These are phyloP conservation scores for Trichomonas gallinae DNA, from an alignment of 208 protist species.

Conservation along the genomic window DNA sequence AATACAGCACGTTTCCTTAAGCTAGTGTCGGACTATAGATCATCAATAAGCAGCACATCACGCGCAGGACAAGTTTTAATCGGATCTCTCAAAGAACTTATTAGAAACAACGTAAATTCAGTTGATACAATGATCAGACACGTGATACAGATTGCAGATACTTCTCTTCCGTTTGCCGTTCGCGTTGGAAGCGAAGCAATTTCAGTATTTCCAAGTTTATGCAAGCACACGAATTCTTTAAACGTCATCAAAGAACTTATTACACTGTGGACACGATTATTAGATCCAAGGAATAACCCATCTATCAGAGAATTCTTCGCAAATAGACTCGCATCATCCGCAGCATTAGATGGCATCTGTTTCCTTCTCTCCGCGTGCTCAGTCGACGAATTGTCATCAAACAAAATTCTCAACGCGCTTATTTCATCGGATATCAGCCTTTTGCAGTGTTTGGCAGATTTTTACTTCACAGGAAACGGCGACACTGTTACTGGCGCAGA, in stretches of 20 bases:
- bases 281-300: not conserved
- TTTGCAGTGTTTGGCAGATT: too few relatives aligned
- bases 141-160: not conserved
- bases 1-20: not conserved
- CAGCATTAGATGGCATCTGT: too few relatives aligned
- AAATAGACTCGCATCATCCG: too few relatives aligned
- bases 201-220: not conserved
- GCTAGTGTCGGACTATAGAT: not conserved
- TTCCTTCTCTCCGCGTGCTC: too few relatives aligned
- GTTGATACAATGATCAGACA: not conserved
- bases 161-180: not conserved
- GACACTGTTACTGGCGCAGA: too few relatives aligned
- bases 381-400: too few relatives aligned
- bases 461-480: too few relatives aligned
- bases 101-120: not conserved
- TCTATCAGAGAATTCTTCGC: too few relatives aligned
- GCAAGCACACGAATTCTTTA: not conserved
- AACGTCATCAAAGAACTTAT: not conserved
- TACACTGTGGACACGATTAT: not conserved
- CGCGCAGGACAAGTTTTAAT: not conserved
- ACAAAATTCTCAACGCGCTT: too few relatives aligned
- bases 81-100: not conserved
- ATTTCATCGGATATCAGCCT: too few relatives aligned
- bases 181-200: not conserved
- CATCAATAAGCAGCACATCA: not conserved